Evolutionary conservation across 2,329 filamentous ascomycete genomes (phyloP).

Genomic region (Blastomyces percursus): DNA sequence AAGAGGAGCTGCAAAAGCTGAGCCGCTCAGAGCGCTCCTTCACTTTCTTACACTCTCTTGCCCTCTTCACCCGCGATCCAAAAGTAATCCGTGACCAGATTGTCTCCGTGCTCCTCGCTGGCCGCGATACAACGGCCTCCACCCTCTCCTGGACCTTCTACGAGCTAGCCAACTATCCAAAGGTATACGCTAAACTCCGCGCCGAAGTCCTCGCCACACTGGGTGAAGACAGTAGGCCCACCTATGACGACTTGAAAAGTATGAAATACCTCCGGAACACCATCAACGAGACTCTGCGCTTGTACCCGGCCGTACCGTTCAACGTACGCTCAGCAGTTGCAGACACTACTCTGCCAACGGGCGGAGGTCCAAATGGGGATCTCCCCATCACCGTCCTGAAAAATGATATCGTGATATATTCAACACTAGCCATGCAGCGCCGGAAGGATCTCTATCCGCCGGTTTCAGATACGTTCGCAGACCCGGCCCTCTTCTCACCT

Average conservation of each 20-base stretch:
- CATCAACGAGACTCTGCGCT: constrained; percentile 30
- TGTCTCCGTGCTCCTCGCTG: constrained; percentile 48
- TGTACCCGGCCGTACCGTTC: constrained; percentile 38
- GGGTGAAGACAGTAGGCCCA: constrained; percentile 10
- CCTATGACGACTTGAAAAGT: constrained; percentile 18
- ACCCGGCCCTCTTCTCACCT: constrained; percentile 48
- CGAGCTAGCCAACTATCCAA: constrained; percentile 33
- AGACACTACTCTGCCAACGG: constrained; percentile 36
- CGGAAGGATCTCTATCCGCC: constrained; percentile 50
- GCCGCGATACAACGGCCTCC: constrained; percentile 44
- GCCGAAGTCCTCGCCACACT: constrained; percentile 19
- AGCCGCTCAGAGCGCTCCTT: constrained; percentile 53
- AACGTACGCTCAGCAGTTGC: constrained; percentile 32
- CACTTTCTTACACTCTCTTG: constrained; percentile 70
- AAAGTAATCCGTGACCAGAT: constrained; percentile 62
- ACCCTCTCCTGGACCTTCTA: constrained; percentile 39
- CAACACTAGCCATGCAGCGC: constrained; percentile 61
- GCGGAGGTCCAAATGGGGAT: constrained; percentile 51
- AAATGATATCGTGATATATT: constrained; percentile 56
- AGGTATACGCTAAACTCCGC: constrained; percentile 29
- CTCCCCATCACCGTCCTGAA: constrained; percentile 56
- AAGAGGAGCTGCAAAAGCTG: constrained; percentile 56
- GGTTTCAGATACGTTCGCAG: constrained; percentile 34
- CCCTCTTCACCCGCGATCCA: constrained; percentile 52
- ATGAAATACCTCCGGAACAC: constrained; percentile 19